Conservation (phyloP, 331 rosid species). For the Rosa hybrid region DNA sequence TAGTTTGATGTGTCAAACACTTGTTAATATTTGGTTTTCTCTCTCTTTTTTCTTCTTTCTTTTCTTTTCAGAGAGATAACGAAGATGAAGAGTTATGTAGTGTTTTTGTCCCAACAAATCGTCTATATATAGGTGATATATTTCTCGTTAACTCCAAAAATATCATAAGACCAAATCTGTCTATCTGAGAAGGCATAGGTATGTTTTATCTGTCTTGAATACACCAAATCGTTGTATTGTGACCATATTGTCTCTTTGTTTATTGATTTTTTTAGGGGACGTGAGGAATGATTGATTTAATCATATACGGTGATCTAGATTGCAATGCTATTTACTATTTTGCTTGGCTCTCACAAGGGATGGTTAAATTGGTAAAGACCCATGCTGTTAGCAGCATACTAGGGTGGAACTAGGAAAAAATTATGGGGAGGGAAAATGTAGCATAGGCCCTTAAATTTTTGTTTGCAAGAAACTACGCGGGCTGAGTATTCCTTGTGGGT, state of each 20-base stretch:
- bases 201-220: slow-evolving; percentile 13
- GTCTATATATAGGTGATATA: slow-evolving; percentile 85
- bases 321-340: background rate
- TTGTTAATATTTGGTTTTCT: too few species aligned
- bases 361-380: background rate
- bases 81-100: too few species aligned
- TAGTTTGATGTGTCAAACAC: too few species aligned
- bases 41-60: too few species aligned
- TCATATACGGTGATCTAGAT: background rate
- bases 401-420: too few species aligned
- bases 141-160: slow-evolving; percentile 73
- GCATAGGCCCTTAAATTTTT: too few species aligned
- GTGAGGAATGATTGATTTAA: background rate
- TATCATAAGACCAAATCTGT: slow-evolving; percentile 38
- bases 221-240: background rate
- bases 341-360: background rate
- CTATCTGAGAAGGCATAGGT: slow-evolving; percentile 96
- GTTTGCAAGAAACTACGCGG: slow-evolving; percentile 17
- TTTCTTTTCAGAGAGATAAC: too few species aligned
- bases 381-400: background rate
- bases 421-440: too few species aligned
- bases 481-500: background rate
- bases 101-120: slow-evolving; percentile 39
- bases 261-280: too few species aligned
- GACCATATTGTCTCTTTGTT: background rate